Percentiles rank a stretch among this genome's conserved stretches.
phyloP scores from a whole-genome alignment of 2,329 filamentous ascomycete species.

The Fusarium miscanthi region DNA sequence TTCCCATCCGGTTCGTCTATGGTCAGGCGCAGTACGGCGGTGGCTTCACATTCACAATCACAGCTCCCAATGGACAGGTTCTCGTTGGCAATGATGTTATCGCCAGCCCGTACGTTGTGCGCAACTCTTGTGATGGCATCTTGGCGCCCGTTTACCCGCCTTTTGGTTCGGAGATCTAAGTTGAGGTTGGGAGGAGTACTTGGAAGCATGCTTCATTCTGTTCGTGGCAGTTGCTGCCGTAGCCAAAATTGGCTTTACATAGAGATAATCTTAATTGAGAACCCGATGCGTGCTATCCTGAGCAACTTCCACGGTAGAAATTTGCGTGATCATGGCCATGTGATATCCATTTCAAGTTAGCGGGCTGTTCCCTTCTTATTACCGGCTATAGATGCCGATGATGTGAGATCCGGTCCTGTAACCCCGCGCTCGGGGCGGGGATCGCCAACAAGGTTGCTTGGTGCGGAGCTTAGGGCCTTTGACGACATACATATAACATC shows the following conservation, averaged over 20 bases:
- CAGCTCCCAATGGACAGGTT: background rate
- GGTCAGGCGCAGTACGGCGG: slow-evolving; percentile 5
- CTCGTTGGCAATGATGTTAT: background rate
- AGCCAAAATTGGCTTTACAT: background rate
- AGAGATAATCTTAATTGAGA: background rate
- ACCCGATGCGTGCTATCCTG: background rate
- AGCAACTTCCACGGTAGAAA: fast-evolving
- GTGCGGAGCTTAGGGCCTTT: background rate
- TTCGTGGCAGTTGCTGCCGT: background rate
- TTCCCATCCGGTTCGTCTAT: background rate
- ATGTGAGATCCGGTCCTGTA: background rate
- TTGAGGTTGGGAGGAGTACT: background rate
- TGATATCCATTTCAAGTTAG: background rate
- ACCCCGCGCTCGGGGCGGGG: background rate
- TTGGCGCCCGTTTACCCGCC: fast-evolving
- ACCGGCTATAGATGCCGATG: background rate
- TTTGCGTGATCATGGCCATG: background rate
- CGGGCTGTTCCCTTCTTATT: background rate
- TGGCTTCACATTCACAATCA: background rate
- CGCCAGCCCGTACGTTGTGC: background rate
- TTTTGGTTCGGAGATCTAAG: background rate
- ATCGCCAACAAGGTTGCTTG: background rate
- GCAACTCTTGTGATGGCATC: background rate
- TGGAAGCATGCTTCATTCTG: background rate
- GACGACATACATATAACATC: background rate